Percentiles rank a stretch among this genome's conserved stretches.
Evolutionary conservation across 768 basidiomycete genomes (phyloP).

Genomic region (Cystofilobasidium capitatum): DNA sequence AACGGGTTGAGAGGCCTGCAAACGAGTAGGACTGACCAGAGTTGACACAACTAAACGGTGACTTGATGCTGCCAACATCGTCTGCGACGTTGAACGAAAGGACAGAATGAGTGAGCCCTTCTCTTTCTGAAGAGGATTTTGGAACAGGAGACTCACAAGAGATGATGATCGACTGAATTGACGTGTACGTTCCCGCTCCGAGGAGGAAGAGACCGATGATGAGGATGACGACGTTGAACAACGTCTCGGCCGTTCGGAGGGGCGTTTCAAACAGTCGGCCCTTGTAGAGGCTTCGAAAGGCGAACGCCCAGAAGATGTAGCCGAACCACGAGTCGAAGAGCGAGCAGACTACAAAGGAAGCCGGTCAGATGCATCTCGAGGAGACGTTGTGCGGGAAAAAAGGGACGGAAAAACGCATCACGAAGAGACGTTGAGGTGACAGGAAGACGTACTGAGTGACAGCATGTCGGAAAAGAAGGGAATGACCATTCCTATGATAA

Average conservation of each 20-base stretch:
- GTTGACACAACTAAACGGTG: constrained; percentile 29
- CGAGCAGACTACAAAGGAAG: constrained; percentile 27
- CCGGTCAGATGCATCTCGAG: too few relatives aligned
- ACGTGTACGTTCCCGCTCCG: constrained; percentile 30
- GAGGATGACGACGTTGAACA: constrained; percentile 26
- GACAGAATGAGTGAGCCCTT: not conserved
- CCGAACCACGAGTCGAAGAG: constrained; percentile 32
- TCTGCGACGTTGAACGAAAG: not conserved
- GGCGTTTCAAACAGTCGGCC: constrained; percentile 12
- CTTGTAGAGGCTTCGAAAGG: constrained; percentile 26
- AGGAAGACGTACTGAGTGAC: not conserved
- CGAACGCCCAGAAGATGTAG: constrained; percentile 29
- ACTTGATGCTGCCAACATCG: constrained; percentile 23
- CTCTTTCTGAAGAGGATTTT: not conserved
- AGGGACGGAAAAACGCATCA: too few relatives aligned
- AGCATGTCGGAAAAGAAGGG: constrained; percentile 6
- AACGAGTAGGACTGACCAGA: not conserved
- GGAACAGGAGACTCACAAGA: constrained; percentile 4
- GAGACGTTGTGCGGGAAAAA: too few relatives aligned
- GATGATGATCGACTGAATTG: constrained; percentile 30
- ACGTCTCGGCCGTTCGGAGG: constrained; percentile 14
- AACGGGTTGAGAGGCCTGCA: not conserved
- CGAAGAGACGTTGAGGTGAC: too few relatives aligned
- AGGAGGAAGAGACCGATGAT: constrained; percentile 3
- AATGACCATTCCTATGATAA: not conserved